Evolutionary conservation across 768 basidiomycete species (phyloP), one percentile per base, ranked within the genome.

Genomic region (Mycena filopes): DNA sequence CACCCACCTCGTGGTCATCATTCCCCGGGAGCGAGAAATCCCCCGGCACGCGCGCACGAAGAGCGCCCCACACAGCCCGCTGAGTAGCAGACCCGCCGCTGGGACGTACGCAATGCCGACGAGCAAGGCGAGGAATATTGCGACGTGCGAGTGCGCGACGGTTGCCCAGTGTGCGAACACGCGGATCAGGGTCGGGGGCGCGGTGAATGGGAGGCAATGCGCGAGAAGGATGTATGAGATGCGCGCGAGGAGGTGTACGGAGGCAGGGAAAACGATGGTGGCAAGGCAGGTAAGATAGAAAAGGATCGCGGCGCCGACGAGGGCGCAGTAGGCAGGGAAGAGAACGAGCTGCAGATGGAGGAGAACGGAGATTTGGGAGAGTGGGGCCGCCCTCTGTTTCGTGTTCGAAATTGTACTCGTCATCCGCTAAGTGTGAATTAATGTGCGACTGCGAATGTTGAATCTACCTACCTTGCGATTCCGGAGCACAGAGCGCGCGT

Each of bases 81-180:
- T 47, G 8, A 69, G 29, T 3, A 69, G 56, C 36, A 21, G 50
- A 1, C 68, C 64, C 5, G 45, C 21, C 26, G 55, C 50, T 3
- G 50, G 64, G 31, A 45, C 8, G 47, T 66, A 69, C 26, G 42
- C 47, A 13, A 55, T 1, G 23, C 29, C 63, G 9, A 21, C 60
- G 45, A 69, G 60, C 23, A 49, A 11, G 21, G 64, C 59, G 29
- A 65, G 50, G 55, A 65, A 66, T 45, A 65, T 50, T 15, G 46
- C 60, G 45, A 66, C 51, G 56, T 69, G 68, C 15, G 63, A 33
- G 50, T 55, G 68, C 29, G 68, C 68, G 15, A 69, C 60, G 38
- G 68, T 33, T 15, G 64, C 68, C 68, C 68, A 69, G 43, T 69
- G 64, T 6, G 60, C 68, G 42, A 69, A 63, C 15, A 16, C 11